phyloP scores from a whole-genome alignment of 1,284 basidiomycete genomes.

The Microstroma glucosiphilum region DNA sequence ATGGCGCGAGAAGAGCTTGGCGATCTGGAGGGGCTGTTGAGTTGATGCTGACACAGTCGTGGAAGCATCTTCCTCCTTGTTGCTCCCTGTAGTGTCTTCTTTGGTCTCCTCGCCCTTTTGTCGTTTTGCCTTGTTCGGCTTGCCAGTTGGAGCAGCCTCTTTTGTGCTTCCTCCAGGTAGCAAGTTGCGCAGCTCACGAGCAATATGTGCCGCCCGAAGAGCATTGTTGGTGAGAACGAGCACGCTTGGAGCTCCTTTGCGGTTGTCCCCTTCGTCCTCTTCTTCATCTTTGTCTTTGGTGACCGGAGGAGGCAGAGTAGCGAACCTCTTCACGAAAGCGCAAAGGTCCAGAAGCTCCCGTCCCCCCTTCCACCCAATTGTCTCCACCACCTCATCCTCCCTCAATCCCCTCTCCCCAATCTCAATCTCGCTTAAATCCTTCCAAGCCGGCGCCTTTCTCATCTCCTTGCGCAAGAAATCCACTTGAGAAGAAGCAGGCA shows the following conservation, averaged over 20 bases:
- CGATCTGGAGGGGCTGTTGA: not conserved
- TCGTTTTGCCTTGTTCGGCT: not conserved
- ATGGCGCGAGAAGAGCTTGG: slow-evolving; percentile 6
- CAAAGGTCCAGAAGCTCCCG: not conserved
- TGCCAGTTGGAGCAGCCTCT: not conserved
- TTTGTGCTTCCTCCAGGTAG: not conserved
- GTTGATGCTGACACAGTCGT: not conserved
- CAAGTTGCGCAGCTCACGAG: not conserved
- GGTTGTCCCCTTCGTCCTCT: not conserved
- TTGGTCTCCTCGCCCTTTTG: not conserved
- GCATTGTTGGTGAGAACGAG: slow-evolving; percentile 6
- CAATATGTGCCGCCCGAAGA: not conserved
- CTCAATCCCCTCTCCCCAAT: not conserved
- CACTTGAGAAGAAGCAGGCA: not conserved
- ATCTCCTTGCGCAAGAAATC: slow-evolving; percentile 3
- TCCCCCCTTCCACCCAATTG: not conserved
- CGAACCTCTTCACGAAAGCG: not conserved
- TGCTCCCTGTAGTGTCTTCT: not conserved
- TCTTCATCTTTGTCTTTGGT: not conserved
- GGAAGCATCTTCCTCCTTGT: not conserved
- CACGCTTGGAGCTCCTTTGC: not conserved
- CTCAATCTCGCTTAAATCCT: not conserved
- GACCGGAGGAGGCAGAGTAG: not conserved
- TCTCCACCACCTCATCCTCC: slow-evolving; percentile 3
- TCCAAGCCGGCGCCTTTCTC: not conserved